A percentile compares a stretch with the other conserved stretches of the same genome.
Evolutionary conservation across 371 early-diverging fungal species (phyloP).

Genomic region (Syncephalastrum monosporum): DNA sequence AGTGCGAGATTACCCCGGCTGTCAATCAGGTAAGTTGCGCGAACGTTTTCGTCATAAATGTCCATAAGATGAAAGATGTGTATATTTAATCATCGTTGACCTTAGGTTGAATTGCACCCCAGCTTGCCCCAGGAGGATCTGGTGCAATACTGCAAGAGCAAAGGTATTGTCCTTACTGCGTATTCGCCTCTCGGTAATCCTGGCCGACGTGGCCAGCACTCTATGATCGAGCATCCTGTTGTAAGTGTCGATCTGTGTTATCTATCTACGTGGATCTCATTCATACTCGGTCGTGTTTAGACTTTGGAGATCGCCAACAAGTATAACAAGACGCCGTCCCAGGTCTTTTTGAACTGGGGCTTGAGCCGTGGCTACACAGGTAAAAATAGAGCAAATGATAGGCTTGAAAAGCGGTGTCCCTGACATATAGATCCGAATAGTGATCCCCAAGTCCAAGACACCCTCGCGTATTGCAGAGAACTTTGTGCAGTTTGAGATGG

Average conservation of each 20-base stretch:
- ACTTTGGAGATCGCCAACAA: slow-evolving; percentile 60
- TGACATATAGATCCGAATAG: slow-evolving; percentile 9
- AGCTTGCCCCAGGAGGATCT: slow-evolving; percentile 37
- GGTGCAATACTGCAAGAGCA: slow-evolving; percentile 29
- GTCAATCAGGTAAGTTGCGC: slow-evolving; percentile 63
- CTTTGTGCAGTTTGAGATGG: slow-evolving; percentile 33
- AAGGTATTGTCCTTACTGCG: slow-evolving; percentile 37
- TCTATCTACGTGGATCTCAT: too few relatives aligned
- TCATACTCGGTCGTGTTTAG: neutral
- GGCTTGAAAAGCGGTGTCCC: neutral
- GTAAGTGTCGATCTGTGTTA: too few relatives aligned
- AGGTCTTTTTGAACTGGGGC: slow-evolving; percentile 76
- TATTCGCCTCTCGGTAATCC: slow-evolving; percentile 40
- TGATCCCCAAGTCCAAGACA: slow-evolving; percentile 60
- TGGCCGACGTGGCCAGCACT: neutral
- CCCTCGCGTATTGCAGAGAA: slow-evolving; percentile 49
- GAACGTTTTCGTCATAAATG: neutral
- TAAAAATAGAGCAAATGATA: neutral
- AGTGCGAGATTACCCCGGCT: slow-evolving; percentile 76
- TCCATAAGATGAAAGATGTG: neutral
- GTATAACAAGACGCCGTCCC: slow-evolving; percentile 65
- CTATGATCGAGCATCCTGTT: too few relatives aligned
- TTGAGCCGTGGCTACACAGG: slow-evolving; percentile 57
- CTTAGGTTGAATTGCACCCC: slow-evolving; percentile 31
- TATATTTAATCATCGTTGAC: too few relatives aligned